Evolutionary conservation across 805 yeast species (phyloP).

Genomic region (Kluyveromyces aestuarii): DNA sequence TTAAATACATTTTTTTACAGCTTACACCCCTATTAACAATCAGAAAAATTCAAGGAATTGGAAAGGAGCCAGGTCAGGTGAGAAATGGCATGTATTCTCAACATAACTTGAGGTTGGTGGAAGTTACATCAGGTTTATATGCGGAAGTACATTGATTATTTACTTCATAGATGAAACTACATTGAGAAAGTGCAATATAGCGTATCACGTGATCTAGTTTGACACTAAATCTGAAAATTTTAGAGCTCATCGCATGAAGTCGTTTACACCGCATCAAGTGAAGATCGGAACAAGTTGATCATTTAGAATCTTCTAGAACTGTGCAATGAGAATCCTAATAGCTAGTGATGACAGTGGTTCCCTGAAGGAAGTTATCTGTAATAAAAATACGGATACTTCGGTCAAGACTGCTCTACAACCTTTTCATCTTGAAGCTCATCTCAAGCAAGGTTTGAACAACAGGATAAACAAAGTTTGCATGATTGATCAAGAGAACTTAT

Average conservation of each 20-base stretch:
- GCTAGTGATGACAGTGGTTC: constrained; percentile 63
- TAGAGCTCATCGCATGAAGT: constrained; percentile 6
- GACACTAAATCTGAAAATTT: constrained; percentile 7
- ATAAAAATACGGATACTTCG: constrained; percentile 73
- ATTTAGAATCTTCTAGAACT: too few relatives aligned
- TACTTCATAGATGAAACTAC: neutral
- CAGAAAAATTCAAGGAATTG: too few relatives aligned
- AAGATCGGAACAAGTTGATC: neutral
- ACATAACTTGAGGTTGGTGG: too few relatives aligned
- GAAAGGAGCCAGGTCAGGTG: too few relatives aligned
- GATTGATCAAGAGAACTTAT: constrained; percentile 25
- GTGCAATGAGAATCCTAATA: constrained; percentile 48
- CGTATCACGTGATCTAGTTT: neutral
- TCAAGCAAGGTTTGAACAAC: constrained; percentile 32
- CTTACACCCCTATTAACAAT: too few relatives aligned
- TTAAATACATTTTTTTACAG: too few relatives aligned
- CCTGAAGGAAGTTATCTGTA: constrained; percentile 54
- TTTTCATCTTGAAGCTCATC: constrained; percentile 37
- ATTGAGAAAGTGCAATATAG: constrained; percentile 3
- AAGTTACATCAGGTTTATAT: too few relatives aligned
- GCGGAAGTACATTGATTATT: too few relatives aligned
- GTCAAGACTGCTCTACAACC: constrained; percentile 59
- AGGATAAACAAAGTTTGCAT: constrained; percentile 31
- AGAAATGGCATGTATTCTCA: too few relatives aligned
- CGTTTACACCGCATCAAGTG: neutral